Evolutionary conservation across 1,284 basidiomycete genomes (phyloP), one percentile per base, ranked within the genome.

Genomic region (Boletus mariae): DNA sequence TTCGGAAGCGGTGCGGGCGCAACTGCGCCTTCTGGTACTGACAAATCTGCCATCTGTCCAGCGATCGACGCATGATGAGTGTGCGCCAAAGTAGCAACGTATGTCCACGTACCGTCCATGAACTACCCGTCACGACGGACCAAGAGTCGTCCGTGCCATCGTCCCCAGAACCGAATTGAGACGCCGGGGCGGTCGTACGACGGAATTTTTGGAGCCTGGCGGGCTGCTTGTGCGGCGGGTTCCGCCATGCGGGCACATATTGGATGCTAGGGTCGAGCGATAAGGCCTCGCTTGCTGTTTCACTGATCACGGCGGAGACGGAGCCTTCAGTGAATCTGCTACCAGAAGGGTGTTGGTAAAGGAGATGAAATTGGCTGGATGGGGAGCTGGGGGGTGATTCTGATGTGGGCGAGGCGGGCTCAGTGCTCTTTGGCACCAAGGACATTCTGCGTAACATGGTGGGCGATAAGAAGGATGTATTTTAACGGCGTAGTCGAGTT

Each of bases 301-400:
- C 67, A 15, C 52, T 68, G 32, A 66, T 49, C 29, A 70, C 51
- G 0, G 54, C 67, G 3, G 66, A 68, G 17, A 60, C 50, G 2
- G 57, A 34, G 1, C 61, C 66, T n/a, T 68, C 69, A 17, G 52
- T 60, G 47, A 71, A 70, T 25, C 65, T 63, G 47, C 66, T 68
- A 15, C 65, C 69, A 12, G 60, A 59, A 26, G 58, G 48, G 26
- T 61, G 57, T 13, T 58, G 66, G 37, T 61, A 58, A 4, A 55
- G 53, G 5, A 32, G 0, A 28, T 32, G 44, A 2, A 4, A 4
- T 10, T 29, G 53, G 28, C 31, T 17, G 20, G 23, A 17, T 29
- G 57, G 56, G 4, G 66, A 63, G 35, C 35, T 48, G n/a, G 61
- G 55, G 11, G 63, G 45, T 1, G 65, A 64, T 17, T 31, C 54